phyloP scores from a whole-genome alignment of 768 basidiomycete species.

The Pleurotus sapidus region DNA sequence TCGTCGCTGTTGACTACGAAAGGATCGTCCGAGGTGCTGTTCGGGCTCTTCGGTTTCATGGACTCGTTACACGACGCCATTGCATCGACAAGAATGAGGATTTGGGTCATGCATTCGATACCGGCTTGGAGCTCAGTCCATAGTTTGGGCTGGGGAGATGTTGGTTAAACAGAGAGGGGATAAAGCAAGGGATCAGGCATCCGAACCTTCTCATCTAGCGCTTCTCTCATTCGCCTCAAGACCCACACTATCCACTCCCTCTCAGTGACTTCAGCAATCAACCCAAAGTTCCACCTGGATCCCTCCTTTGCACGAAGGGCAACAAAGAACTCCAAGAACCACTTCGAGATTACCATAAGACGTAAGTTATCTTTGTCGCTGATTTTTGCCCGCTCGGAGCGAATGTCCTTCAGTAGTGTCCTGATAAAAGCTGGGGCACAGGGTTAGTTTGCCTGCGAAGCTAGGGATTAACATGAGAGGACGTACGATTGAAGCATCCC shows the following conservation, averaged over 20 bases:
- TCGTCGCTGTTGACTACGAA: constrained; percentile 16
- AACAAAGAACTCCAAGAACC: constrained; percentile 92
- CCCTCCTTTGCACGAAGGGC: constrained; percentile 41
- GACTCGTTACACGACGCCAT: constrained; percentile 59
- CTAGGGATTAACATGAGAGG: constrained; percentile 18
- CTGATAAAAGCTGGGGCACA: constrained; percentile 70
- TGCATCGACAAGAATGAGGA: constrained; percentile 82
- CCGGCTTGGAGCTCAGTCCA: constrained; percentile 96
- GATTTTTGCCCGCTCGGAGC: constrained; percentile 87
- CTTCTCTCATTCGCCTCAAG: constrained; percentile 81
- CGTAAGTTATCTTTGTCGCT: constrained; percentile 94
- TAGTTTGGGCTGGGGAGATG: constrained; percentile 67
- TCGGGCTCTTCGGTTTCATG: constrained; percentile 28
- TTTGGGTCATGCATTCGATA: constrained; percentile 89
- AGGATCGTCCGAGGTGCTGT: constrained; percentile 2
- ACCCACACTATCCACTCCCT: constrained; percentile 90
- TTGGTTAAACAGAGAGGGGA: constrained; percentile 3
- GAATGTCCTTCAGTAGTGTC: constrained; percentile 87
- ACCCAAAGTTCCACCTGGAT: constrained; percentile 59
- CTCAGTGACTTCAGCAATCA: constrained; percentile 85
- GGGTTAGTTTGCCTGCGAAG: not conserved
- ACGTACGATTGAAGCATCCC: constrained; percentile 86
- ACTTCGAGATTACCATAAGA: constrained; percentile 81
- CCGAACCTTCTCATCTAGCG: constrained; percentile 87
- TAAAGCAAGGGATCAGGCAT: constrained; percentile 5